These are phyloP conservation scores for Chlorella sp. DNA, from an alignment of 139 green algal species.

Conservation along the genomic window DNA sequence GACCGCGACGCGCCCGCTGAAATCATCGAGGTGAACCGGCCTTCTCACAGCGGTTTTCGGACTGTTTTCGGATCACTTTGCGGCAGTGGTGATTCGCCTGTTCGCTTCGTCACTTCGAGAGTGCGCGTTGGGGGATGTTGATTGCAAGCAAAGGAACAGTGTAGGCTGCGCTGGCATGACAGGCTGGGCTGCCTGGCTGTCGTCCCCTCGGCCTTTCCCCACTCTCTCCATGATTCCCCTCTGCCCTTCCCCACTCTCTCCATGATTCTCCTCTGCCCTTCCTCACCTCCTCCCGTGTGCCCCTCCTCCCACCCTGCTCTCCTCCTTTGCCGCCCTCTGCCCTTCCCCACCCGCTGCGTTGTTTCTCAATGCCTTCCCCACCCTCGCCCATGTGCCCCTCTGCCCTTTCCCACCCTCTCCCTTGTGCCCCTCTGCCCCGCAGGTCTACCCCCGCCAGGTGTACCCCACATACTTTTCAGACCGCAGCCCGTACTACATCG, in stretches of 20 bases:
- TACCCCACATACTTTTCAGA: slow-evolving; percentile 26
- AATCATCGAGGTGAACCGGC: not conserved
- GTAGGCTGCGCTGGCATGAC: not conserved
- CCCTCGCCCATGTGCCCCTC: not conserved
- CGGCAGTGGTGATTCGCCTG: no score
- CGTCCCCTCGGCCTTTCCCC: no score
- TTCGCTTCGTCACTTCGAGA: no score
- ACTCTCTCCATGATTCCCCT: not conserved
- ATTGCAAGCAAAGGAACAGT: no score
- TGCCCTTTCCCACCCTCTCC: not conserved
- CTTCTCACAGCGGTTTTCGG: not conserved
- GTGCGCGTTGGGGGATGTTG: no score
- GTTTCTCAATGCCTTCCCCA: not conserved
- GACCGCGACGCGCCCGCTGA: not conserved
- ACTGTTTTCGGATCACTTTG: no score
- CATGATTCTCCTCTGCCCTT: not conserved
- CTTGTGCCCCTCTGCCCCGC: not conserved
- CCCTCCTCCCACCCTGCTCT: not conserved
- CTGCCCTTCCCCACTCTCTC: not conserved
- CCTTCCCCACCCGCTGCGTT: not conserved
- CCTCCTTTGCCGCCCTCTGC: not conserved
- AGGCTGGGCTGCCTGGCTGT: not conserved
- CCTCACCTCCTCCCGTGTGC: not conserved
- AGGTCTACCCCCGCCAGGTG: slow-evolving; percentile 13
- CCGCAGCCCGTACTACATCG: slow-evolving; percentile 17